Conservation (phyloP, 768 basidiomycete genomes). For the Phaeolepiota aurea region DNA sequence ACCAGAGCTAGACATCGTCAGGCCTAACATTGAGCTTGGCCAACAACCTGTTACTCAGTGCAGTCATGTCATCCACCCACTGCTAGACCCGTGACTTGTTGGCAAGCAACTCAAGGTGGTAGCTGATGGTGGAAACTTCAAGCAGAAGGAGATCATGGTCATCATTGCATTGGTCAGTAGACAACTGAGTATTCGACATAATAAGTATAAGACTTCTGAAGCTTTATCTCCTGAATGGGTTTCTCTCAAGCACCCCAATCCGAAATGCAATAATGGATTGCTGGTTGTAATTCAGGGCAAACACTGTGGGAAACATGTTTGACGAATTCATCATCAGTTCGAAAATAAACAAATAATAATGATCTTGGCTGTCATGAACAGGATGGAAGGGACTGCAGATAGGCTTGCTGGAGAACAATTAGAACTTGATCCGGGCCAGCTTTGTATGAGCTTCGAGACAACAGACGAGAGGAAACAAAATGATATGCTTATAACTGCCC, state of each 20-base stretch:
- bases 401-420: neutral
- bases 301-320: constrained; percentile 3
- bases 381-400: neutral
- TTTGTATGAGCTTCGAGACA: neutral
- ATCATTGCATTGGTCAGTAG: neutral
- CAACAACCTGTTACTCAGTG: neutral
- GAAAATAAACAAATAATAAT: neutral
- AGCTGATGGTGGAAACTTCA: constrained; percentile 2
- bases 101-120: constrained; percentile 1
- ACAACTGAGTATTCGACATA: neutral
- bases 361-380: neutral
- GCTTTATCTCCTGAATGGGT: neutral
- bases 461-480: neutral
- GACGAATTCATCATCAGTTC: neutral
- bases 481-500: too few relatives aligned
- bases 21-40: too few relatives aligned
- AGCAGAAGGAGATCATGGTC: constrained; percentile 3
- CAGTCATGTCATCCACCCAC: neutral
- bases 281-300: constrained; percentile 9
- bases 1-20: too few relatives aligned
- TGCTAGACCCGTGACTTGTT: constrained; percentile 2
- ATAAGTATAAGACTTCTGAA: neutral
- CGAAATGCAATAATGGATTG: constrained; percentile 9
- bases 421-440: neutral
- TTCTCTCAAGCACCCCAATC: constrained; percentile 3